A percentile compares a stretch with the other conserved stretches of the same genome.
Evolutionary conservation across 352 stramenopile species (phyloP).

Genomic region (Pythium pectinolyticum): DNA sequence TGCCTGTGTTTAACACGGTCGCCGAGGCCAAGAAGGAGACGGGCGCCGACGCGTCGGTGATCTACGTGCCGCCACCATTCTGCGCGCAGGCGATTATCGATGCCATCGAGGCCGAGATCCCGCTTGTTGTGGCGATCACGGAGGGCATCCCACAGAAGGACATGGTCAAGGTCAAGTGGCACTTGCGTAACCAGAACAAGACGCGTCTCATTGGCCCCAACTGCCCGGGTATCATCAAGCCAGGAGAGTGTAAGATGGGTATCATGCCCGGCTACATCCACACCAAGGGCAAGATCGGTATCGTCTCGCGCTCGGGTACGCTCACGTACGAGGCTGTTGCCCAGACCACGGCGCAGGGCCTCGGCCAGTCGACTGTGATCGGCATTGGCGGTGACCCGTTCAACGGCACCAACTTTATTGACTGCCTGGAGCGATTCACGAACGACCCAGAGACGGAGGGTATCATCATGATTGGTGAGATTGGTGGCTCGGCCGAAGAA

Average conservation of each 20-base stretch:
- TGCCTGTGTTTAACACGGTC: conserved; percentile 99
- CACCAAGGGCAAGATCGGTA: conserved; percentile 97
- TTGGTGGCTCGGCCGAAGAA: conserved; percentile 98
- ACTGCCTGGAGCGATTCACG: conserved; percentile 98
- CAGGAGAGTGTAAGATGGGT: conserved; percentile 99
- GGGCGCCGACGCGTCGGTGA: conserved; percentile 95
- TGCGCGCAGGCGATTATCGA: conserved; percentile 98
- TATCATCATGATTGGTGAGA: conserved; percentile 99
- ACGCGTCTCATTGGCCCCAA: conserved; percentile 99
- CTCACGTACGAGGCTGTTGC: conserved; percentile 99
- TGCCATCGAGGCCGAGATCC: conserved; percentile 96
- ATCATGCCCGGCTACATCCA: conserved; percentile 99
- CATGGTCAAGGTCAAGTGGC: conserved; percentile 98
- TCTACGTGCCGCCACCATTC: conserved; percentile 99
- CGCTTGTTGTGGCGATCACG: conserved; percentile 97
- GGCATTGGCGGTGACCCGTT: conserved; percentile 99
- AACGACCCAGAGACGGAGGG: conserved; percentile 98
- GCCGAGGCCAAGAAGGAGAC: conserved; percentile 85
- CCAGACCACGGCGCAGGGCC: conserved; percentile 95
- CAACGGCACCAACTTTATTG: conserved; percentile 99
- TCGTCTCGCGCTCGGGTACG: conserved; percentile 98
- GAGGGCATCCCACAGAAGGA: conserved; percentile 99
- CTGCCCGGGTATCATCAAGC: conserved; percentile 99
- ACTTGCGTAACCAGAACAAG: conserved; percentile 90
- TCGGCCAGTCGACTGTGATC: conserved; percentile 99